Conservation (phyloP, 2,329 filamentous ascomycete genomes). For the Chaetomium globosum region DNA sequence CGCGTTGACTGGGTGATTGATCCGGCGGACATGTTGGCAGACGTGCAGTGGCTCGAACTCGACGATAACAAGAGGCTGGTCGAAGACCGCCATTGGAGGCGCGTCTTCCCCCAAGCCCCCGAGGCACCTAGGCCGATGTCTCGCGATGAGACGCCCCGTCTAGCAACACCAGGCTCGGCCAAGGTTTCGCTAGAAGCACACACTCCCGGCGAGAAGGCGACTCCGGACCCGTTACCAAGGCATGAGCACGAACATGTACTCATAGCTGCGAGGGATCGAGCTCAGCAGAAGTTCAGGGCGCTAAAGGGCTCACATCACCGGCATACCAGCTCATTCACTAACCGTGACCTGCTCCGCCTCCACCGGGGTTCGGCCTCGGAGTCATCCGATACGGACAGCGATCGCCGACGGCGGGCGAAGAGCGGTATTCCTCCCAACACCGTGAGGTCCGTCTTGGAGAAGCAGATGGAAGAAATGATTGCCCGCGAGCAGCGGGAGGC, state of each 20-base stretch:
- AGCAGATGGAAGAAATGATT: slow-evolving; percentile 65
- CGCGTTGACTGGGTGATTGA: slow-evolving; percentile 83
- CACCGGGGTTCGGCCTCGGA: slow-evolving; percentile 61
- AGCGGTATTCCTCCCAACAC: slow-evolving; percentile 52
- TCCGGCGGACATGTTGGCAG: slow-evolving; percentile 83
- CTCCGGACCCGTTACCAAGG: slow-evolving; percentile 35
- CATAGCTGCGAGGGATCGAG: slow-evolving; percentile 59
- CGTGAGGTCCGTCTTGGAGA: slow-evolving; percentile 58
- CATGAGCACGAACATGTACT: slow-evolving; percentile 50
- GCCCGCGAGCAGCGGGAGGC: slow-evolving; percentile 55
- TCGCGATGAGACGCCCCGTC: slow-evolving; percentile 30
- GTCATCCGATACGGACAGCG: slow-evolving; percentile 61
- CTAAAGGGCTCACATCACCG: slow-evolving; percentile 59
- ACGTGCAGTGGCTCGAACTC: slow-evolving; percentile 88
- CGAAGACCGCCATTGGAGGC: slow-evolving; percentile 75
- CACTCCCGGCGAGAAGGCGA: slow-evolving; percentile 32
- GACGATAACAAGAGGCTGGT: slow-evolving; percentile 77
- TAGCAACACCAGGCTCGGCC: slow-evolving; percentile 32
- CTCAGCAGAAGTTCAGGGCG: slow-evolving; percentile 62
- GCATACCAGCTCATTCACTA: slow-evolving; percentile 53
- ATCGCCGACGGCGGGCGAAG: slow-evolving; percentile 47
- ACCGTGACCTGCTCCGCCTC: slow-evolving; percentile 56
- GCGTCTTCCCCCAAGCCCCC: slow-evolving; percentile 62
- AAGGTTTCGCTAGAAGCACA: slow-evolving; percentile 26
- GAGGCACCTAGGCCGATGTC: slow-evolving; percentile 40